phyloP scores from a whole-genome alignment of 352 stramenopile genomes.

The Pythium diclinum region DNA sequence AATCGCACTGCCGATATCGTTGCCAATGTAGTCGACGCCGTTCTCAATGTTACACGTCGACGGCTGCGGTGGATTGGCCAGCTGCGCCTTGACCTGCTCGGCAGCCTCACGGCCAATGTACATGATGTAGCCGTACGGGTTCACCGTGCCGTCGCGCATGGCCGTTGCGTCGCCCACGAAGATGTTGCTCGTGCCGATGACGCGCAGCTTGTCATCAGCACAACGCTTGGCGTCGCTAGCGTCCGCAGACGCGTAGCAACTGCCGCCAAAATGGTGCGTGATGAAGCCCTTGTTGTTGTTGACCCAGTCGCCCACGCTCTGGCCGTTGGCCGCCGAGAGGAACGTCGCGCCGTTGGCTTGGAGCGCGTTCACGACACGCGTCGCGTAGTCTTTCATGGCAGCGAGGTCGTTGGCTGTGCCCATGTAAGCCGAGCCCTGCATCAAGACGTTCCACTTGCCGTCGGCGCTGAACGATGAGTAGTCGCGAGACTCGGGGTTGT shows the following conservation, averaged over 20 bases:
- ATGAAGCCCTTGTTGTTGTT: conserved; percentile 24
- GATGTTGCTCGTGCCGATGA: conserved; percentile 69
- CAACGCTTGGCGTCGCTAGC: conserved; percentile 42
- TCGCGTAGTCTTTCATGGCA: conserved; percentile 52
- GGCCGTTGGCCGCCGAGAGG: conserved; percentile 30
- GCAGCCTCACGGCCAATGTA: conserved; percentile 59
- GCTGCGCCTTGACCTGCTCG: conserved; percentile 36
- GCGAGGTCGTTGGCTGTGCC: conserved; percentile 43
- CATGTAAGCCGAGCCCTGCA: conserved; percentile 37
- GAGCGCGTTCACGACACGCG: conserved; percentile 39
- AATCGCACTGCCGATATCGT: conserved; percentile 19
- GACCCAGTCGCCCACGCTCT: conserved; percentile 43
- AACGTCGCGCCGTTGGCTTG: conserved; percentile 43
- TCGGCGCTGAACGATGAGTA: conserved; percentile 36
- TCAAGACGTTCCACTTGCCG: conserved; percentile 38
- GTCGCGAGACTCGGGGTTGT: conserved; percentile 60
- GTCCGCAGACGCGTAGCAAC: conserved; percentile 63
- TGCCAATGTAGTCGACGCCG: conserved; percentile 24
- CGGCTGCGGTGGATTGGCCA: conserved; percentile 20
- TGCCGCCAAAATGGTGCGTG: conserved; percentile 68
- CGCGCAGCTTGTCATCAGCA: conserved; percentile 55
- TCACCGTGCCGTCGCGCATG: conserved; percentile 58
- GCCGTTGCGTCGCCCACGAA: conserved; percentile 48
- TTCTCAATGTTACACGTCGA: conserved; percentile 12
- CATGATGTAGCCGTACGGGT: conserved; percentile 78